phyloP scores from a whole-genome alignment of 2,329 filamentous ascomycete genomes.

The Aspergillus sp. region DNA sequence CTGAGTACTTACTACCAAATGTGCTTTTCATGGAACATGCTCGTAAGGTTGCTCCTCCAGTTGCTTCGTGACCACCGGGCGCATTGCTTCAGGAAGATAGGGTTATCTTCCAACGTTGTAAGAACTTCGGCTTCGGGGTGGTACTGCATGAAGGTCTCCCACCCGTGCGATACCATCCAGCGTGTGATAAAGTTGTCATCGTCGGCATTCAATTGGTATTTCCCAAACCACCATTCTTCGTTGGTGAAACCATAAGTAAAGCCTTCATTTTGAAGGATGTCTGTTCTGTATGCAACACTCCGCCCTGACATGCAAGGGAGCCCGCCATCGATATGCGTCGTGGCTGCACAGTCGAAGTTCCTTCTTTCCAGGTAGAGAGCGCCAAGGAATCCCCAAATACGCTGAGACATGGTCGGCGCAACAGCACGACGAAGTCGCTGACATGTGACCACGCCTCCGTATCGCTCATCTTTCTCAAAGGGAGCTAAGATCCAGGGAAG shows the following conservation, averaged over 20 bases:
- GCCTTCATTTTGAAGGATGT: conserved; percentile 79
- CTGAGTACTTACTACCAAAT: conserved; percentile 75
- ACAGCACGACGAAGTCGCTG: conserved; percentile 76
- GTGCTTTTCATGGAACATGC: conserved; percentile 76
- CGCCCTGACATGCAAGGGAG: conserved; percentile 96
- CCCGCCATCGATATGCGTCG: conserved; percentile 90
- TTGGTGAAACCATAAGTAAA: conserved; percentile 90
- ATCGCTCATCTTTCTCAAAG: conserved; percentile 73
- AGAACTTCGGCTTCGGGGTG: conserved; percentile 86
- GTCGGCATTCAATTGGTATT: conserved; percentile 89
- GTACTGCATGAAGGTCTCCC: conserved; percentile 96
- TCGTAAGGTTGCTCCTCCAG: conserved; percentile 95
- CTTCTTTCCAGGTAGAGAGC: conserved; percentile 89
- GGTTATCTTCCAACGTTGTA: conserved; percentile 86
- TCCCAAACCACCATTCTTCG: conserved; percentile 75
- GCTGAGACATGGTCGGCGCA: conserved; percentile 57
- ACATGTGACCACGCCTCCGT: conserved; percentile 89
- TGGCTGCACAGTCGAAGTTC: conserved; percentile 96
- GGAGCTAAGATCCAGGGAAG: conserved; percentile 91
- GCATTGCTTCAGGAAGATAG: conserved; percentile 90
- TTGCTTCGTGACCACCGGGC: conserved; percentile 95
- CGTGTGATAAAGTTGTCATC: conserved; percentile 98
- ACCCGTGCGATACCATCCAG: conserved; percentile 88
- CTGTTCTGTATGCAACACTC: conserved; percentile 86
- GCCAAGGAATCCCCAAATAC: conserved; percentile 84